Evolutionary conservation across 331 rosid species (phyloP).

Genomic region (Prunus yedoensis): DNA sequence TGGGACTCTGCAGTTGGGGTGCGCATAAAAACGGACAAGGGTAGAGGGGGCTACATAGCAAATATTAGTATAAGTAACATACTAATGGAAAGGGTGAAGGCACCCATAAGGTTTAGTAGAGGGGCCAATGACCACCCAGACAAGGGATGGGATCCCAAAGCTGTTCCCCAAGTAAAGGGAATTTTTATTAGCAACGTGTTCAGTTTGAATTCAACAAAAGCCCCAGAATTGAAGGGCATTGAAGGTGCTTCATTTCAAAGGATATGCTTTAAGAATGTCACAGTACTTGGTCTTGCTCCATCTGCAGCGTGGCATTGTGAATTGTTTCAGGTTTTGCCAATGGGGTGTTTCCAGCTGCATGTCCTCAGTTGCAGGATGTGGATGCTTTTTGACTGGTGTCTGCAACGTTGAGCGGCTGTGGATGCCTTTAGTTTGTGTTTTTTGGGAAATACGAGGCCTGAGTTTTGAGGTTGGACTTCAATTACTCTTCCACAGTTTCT

Average conservation of each 20-base stretch:
- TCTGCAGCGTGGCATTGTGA: conserved; percentile 79
- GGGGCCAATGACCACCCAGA: conserved; percentile 95
- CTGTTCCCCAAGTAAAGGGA: conserved; percentile 68
- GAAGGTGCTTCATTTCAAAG: conserved; percentile 64
- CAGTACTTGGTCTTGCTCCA: conserved; percentile 52
- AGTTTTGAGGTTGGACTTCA: not conserved
- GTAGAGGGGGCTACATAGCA: conserved; percentile 82
- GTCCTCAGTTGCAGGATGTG: conserved; percentile 55
- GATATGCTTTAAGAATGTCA: conserved; percentile 70
- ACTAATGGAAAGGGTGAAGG: conserved; percentile 78
- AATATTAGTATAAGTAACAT: conserved; percentile 62
- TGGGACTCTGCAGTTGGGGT: conserved; percentile 93
- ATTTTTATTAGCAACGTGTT: conserved; percentile 57
- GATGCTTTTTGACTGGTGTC: conserved; percentile 46
- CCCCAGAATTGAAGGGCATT: conserved; percentile 69
- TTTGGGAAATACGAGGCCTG: not conserved
- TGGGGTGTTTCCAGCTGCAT: conserved; percentile 68
- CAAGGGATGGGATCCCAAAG: conserved; percentile 87
- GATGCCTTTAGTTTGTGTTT: conserved; percentile 3
- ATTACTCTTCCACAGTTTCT: not conserved
- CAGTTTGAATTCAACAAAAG: conserved; percentile 78
- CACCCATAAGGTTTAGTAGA: conserved; percentile 78
- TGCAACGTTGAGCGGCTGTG: conserved; percentile 22
- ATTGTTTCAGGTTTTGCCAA: conserved; percentile 64
- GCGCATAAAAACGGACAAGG: conserved; percentile 77